Evolutionary conservation across 495 filamentous ascomycete species (phyloP).

Genomic region (Hypoxylon lienhwacheense): DNA sequence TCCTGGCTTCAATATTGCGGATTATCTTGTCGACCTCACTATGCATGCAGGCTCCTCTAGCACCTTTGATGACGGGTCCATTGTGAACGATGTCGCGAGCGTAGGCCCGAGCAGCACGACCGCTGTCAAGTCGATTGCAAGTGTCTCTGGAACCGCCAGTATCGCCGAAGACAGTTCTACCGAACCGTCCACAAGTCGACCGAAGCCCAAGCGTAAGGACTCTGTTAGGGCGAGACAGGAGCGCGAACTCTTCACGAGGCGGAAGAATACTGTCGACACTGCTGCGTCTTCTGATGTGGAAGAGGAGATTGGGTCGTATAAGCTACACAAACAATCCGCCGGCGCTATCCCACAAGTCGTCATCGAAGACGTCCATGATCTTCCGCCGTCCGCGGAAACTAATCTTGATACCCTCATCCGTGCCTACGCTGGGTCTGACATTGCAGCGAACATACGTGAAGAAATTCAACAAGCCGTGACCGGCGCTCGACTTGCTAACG

Average conservation of each 20-base stretch:
- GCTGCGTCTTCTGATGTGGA: slow-evolving; percentile 68
- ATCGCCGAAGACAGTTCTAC: slow-evolving; percentile 59
- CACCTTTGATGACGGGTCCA: slow-evolving; percentile 54
- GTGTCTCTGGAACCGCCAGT: slow-evolving; percentile 65
- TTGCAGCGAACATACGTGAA: slow-evolving; percentile 74
- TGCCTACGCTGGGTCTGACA: slow-evolving; percentile 74
- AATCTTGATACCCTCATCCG: slow-evolving; percentile 82
- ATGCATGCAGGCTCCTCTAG: slow-evolving; percentile 73
- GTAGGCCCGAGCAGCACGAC: slow-evolving; percentile 84
- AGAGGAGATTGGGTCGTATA: slow-evolving; percentile 60
- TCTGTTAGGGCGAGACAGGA: slow-evolving; percentile 85
- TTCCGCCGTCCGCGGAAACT: slow-evolving; percentile 73
- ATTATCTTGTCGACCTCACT: slow-evolving; percentile 94
- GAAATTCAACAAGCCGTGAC: slow-evolving; percentile 72
- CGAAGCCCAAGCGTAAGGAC: slow-evolving; percentile 66
- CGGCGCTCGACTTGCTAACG: slow-evolving; percentile 67
- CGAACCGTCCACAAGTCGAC: slow-evolving; percentile 54
- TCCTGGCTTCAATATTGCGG: slow-evolving; percentile 97
- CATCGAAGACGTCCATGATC: slow-evolving; percentile 70
- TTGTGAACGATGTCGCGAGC: slow-evolving; percentile 64
- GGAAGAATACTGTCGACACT: slow-evolving; percentile 65
- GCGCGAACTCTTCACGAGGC: slow-evolving; percentile 84
- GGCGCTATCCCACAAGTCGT: slow-evolving; percentile 62
- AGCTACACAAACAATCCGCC: slow-evolving; percentile 65
- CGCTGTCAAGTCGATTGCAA: slow-evolving; percentile 89